Conservation (phyloP, 176 grass and related monocot species). For the Carex cristatella region DNA sequence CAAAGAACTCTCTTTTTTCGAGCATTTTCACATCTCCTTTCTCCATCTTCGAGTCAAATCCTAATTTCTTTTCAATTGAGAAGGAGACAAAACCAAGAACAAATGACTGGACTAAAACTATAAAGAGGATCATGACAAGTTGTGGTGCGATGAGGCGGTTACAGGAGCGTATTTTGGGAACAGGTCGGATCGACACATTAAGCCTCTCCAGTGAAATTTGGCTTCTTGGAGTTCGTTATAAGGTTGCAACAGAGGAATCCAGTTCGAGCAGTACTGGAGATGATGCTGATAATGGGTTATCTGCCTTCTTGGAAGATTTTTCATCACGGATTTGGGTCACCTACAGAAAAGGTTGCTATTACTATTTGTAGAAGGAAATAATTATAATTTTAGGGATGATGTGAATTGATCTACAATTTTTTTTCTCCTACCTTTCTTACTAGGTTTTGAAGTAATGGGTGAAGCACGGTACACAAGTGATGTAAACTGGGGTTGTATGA, state of each 20-base stretch:
- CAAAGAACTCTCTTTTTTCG: conserved; percentile 52
- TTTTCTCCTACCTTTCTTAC: background rate
- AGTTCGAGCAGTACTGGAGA: conserved; percentile 24
- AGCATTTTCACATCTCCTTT: conserved; percentile 50
- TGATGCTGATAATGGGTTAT: conserved; percentile 24
- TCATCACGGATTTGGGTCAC: conserved; percentile 94
- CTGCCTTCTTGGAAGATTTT: conserved; percentile 63
- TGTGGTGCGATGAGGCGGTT: conserved; percentile 68
- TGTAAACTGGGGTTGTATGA: conserved; percentile 96
- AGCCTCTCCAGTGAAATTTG: conserved; percentile 54
- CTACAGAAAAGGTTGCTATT: conserved; percentile 74
- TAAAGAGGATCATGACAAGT: conserved; percentile 54
- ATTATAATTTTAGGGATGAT: background rate
- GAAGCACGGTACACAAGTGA: conserved; percentile 72
- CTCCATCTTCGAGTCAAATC: conserved; percentile 53
- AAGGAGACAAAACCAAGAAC: conserved; percentile 24
- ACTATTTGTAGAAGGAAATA: background rate
- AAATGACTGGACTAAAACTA: conserved; percentile 64
- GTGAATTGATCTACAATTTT: background rate
- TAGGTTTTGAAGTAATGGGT: conserved; percentile 70
- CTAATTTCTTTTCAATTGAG: conserved; percentile 18
- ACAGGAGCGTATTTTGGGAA: conserved; percentile 42
- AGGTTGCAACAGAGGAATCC: conserved; percentile 33
- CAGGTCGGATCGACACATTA: conserved; percentile 28
- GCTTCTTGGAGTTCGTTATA: conserved; percentile 90